Percentiles rank a stretch among this genome's conserved stretches.
Conservation (phyloP, 495 filamentous ascomycete species). For the Halenospora varia region DNA sequence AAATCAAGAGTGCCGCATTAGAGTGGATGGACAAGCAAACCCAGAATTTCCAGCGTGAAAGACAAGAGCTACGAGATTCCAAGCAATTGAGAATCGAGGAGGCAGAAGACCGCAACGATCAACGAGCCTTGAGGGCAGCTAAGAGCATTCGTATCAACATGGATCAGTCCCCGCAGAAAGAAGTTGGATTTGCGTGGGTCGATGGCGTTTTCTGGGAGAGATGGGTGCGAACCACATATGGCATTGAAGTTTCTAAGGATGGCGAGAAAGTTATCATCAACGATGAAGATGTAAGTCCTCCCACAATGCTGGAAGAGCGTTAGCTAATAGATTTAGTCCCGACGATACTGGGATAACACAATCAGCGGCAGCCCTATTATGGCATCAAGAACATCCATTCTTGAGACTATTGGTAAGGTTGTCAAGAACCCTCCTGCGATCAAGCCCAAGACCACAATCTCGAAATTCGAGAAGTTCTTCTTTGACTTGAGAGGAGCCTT, state of each 20-base stretch:
- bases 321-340: constrained; percentile 57
- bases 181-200: constrained; percentile 97
- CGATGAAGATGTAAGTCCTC: constrained; percentile 84
- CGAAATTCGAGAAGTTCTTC: constrained; percentile 69
- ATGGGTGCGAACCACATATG: constrained; percentile 92
- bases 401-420: constrained; percentile 85
- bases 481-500: constrained; percentile 68
- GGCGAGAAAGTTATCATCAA: constrained; percentile 95
- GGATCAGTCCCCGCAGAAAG: constrained; percentile 78
- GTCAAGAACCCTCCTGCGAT: constrained; percentile 71
- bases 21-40: constrained; percentile 98
- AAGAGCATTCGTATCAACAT: constrained; percentile 91
- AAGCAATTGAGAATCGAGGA: constrained; percentile 96
- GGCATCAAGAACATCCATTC: constrained; percentile 87
- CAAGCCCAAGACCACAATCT: constrained; percentile 80
- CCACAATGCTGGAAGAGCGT: constrained; percentile 13
- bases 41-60: constrained; percentile 81
- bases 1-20: constrained; percentile 90
- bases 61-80: constrained; percentile 85
- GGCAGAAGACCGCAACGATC: constrained; percentile 88
- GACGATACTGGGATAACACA: constrained; percentile 91
- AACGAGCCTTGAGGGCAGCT: constrained; percentile 78
- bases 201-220: constrained; percentile 97
- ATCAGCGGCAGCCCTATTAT: constrained; percentile 83
- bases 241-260: constrained; percentile 72